Evolutionary conservation across 495 filamentous ascomycete genomes (phyloP), one percentile per base, ranked within the genome.

Genomic region (Penicillium bovifimosum): DNA sequence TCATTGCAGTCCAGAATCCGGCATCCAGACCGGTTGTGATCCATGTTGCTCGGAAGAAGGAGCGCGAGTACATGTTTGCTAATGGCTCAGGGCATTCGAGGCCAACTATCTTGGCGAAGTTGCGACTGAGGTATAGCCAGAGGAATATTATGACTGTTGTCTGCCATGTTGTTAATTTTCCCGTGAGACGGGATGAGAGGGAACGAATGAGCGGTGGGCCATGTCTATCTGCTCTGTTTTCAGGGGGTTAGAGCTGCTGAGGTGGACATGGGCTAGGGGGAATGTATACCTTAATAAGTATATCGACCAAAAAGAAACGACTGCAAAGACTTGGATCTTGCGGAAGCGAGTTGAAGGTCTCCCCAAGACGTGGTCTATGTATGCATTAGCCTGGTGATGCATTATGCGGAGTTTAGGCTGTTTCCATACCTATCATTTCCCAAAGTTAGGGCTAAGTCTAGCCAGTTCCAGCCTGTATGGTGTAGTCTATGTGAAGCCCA

Each of bases 11-110:
- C 93, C 93, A 98, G 68, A 96, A 98, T 0, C 93, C 93, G 9
- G 93, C 93, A 65, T 98, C 93, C 50, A 98, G 68, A 0, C 90
- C 93, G 0, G 93, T 98, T 34, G 92, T 86, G 18, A 96, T 82
- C 93, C 92, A 97, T 74, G 93, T 97, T 61, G 93, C 95, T 41
- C 95, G 85, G 70, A 96, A 98, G 72, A 95, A 98, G n/a, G 87
- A 84, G 40, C 90, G 78, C 40, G 86, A 88, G 71, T 98, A 98
- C 60, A 97, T 85, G 65, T 96, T 96, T 44, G 91, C 87, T 57
- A 98, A 76, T 17, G 93, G 93, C 52, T 98, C 93, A 11, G 93
- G 93, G 54, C 85, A 88, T 60, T 96, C 93, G 32, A 98, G 83
- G 10, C 89, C 88, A 45, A 96, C 77, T 6, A 98, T 82, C 56